A percentile compares a stretch with the other conserved stretches of the same genome.
Conservation (phyloP, 768 basidiomycete species). For the Lactarius indigo region DNA sequence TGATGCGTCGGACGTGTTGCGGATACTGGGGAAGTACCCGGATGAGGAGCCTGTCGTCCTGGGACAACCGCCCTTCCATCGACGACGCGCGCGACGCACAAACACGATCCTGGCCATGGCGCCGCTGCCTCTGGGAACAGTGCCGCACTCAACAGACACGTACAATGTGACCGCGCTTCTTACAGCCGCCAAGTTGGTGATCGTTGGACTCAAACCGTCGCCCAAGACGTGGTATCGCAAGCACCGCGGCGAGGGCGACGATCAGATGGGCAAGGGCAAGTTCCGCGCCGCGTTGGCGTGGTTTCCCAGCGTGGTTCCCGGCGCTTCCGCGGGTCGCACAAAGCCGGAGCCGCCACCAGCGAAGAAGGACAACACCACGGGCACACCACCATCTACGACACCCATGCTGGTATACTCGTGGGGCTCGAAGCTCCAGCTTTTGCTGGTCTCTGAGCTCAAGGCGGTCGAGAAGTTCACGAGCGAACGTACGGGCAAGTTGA, state of each 20-base stretch:
- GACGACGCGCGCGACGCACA: slow-evolving; percentile 47
- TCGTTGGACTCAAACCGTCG: slow-evolving; percentile 88
- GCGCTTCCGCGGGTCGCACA: slow-evolving; percentile 15
- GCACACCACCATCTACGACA: slow-evolving; percentile 31
- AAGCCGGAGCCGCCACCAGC: slow-evolving; percentile 15
- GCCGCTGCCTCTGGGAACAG: slow-evolving; percentile 76
- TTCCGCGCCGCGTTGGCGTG: slow-evolving; percentile 72
- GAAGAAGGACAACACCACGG: slow-evolving; percentile 29
- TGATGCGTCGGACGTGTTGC: slow-evolving; percentile 89
- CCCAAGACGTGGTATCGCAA: slow-evolving; percentile 91
- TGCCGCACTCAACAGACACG: slow-evolving; percentile 68
- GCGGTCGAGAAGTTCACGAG: slow-evolving; percentile 48
- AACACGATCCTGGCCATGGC: slow-evolving; percentile 73
- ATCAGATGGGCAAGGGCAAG: slow-evolving; percentile 38
- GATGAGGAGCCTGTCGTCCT: slow-evolving; percentile 38
- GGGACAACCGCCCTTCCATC: slow-evolving; percentile 36
- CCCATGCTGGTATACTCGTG: slow-evolving; percentile 85
- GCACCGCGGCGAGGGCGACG: slow-evolving; percentile 50
- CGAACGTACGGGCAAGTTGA: slow-evolving; percentile 56
- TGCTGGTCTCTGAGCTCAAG: slow-evolving; percentile 62
- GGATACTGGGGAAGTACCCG: slow-evolving; percentile 90
- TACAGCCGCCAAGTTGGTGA: slow-evolving; percentile 86
- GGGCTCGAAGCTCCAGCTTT: slow-evolving; percentile 63
- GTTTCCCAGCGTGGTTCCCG: slow-evolving; percentile 61
- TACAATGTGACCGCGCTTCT: slow-evolving; percentile 82